These are phyloP conservation scores for Aspergillus fumigatiaffinis DNA, from an alignment of 2,329 filamentous ascomycete genomes.

Conservation along the genomic window DNA sequence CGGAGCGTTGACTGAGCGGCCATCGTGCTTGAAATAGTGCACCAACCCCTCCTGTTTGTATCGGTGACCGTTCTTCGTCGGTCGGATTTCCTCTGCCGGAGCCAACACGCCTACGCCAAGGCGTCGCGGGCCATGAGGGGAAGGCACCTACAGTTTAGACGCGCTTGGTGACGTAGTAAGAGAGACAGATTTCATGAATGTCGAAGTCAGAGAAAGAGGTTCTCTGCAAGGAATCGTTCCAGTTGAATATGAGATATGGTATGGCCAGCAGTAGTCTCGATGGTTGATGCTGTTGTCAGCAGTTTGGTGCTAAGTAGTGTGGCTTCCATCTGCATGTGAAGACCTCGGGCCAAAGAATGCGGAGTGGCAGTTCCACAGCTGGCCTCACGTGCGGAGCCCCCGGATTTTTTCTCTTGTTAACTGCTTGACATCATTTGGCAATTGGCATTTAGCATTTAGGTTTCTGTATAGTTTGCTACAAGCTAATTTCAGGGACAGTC, in stretches of 20 bases:
- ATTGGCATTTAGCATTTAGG: neutral
- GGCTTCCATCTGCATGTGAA: slow-evolving; percentile 18
- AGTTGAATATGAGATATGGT: neutral
- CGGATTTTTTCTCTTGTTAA: neutral
- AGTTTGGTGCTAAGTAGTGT: slow-evolving; percentile 1
- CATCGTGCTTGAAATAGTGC: slow-evolving; percentile 50
- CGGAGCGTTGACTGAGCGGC: slow-evolving; percentile 82
- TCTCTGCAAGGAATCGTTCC: neutral
- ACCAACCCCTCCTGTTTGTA: neutral
- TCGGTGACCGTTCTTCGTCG: neutral
- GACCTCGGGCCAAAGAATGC: slow-evolving; percentile 18
- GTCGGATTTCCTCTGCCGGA: slow-evolving; percentile 8
- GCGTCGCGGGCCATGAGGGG: slow-evolving; percentile 16
- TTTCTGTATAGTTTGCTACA: neutral
- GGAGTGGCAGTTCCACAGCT: slow-evolving; percentile 5
- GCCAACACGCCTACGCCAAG: slow-evolving; percentile 12
- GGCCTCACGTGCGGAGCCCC: slow-evolving; percentile 20
- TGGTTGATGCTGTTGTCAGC: slow-evolving; percentile 4
- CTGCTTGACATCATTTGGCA: neutral
- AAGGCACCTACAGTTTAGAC: slow-evolving; percentile 5
- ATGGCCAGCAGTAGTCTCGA: slow-evolving; percentile 9
- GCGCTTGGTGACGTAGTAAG: neutral
- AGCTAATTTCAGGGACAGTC: neutral
- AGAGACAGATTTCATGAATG: neutral
- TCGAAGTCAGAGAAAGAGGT: neutral